Evolutionary conservation across 768 basidiomycete genomes (phyloP).

Genomic region (Pisolithus tinctorius): DNA sequence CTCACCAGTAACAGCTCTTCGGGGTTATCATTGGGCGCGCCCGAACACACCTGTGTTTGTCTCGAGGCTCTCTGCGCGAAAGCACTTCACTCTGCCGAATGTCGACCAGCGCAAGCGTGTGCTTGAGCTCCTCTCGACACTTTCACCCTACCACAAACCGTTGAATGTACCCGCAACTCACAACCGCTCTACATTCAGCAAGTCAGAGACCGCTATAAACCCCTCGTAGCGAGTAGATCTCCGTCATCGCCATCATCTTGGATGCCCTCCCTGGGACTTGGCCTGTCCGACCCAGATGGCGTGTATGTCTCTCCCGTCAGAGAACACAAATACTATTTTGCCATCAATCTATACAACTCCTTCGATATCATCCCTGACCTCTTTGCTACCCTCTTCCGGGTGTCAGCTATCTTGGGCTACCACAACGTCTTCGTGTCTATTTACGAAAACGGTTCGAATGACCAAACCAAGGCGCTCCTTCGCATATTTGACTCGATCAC

Average conservation of each 20-base stretch:
- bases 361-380: constrained; percentile 98
- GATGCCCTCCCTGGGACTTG: constrained; percentile 48
- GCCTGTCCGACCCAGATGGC: constrained; percentile 33
- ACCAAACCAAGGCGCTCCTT: constrained; percentile 96
- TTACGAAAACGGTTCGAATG: constrained; percentile 98
- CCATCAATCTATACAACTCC: constrained; percentile 99
- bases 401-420: constrained; percentile 87
- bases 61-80: constrained; percentile 47
- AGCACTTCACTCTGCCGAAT: constrained; percentile 69
- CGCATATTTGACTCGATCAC: constrained; percentile 93
- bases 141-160: constrained; percentile 90
- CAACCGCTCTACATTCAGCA: constrained; percentile 85
- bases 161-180: constrained; percentile 79
- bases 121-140: constrained; percentile 77
- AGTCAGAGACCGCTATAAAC: constrained; percentile 74
- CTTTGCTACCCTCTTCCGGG: constrained; percentile 92
- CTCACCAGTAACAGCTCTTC: constrained; percentile 13
- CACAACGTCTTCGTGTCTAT: constrained; percentile 98
- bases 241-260: constrained; percentile 53
- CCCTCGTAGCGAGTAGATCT: constrained; percentile 70
- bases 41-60: constrained; percentile 43
- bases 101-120: constrained; percentile 80
- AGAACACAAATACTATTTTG: constrained; percentile 98
- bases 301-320: constrained; percentile 34
- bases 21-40: constrained; percentile 46